phyloP scores from a whole-genome alignment of 768 basidiomycete species.

The Pleurotus pulmonarius region DNA sequence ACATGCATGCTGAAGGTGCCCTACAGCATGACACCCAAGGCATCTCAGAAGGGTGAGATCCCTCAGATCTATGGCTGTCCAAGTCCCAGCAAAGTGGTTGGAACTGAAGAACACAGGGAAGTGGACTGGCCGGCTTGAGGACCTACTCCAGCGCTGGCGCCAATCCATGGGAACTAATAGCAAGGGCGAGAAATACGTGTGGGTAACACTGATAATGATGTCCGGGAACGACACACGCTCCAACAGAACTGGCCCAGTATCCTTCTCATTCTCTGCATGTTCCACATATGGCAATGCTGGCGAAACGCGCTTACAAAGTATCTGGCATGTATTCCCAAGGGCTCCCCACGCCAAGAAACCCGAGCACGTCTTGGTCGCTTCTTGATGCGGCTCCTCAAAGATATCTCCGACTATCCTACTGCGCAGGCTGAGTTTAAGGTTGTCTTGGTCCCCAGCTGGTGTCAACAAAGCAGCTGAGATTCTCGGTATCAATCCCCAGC shows the following conservation, averaged over 20 bases:
- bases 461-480: constrained; percentile 25
- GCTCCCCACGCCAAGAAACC: constrained; percentile 14
- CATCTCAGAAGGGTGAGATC: too few relatives aligned
- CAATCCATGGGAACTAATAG: too few relatives aligned
- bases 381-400: constrained; percentile 18
- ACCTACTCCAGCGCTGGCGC: too few relatives aligned
- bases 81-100: too few relatives aligned
- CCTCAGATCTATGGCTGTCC: too few relatives aligned
- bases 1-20: too few relatives aligned
- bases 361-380: constrained; percentile 5
- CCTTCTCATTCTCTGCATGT: constrained; percentile 28
- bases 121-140: constrained; percentile 11
- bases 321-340: constrained; percentile 22
- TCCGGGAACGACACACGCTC: constrained; percentile 20
- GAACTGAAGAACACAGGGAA: too few relatives aligned
- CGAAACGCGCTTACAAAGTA: constrained; percentile 22
- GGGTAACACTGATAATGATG: constrained; percentile 15
- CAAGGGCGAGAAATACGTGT: too few relatives aligned
- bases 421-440: constrained; percentile 14
- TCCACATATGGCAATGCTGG: constrained; percentile 32
- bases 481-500: constrained; percentile 17
- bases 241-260: constrained; percentile 13
- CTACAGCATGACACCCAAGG: too few relatives aligned
- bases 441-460: constrained; percentile 12
- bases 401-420: constrained; percentile 15